Percentiles rank a stretch among this genome's conserved stretches.
These are phyloP conservation scores for Xylaria sp. DNA, from an alignment of 2,329 filamentous ascomycete genomes.

Conservation along the genomic window DNA sequence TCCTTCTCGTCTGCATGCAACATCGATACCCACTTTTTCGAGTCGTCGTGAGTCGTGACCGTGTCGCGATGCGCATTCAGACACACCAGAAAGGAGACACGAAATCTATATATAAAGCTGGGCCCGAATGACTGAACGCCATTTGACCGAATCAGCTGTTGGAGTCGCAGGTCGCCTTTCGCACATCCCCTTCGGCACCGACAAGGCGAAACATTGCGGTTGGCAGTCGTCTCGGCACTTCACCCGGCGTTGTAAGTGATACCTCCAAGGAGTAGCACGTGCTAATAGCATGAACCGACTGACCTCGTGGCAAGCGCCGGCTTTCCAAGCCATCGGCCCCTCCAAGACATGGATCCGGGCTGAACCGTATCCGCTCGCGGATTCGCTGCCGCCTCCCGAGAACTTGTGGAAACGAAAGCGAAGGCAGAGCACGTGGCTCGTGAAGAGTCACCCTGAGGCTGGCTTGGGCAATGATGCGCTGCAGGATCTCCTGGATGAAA, in stretches of 20 bases:
- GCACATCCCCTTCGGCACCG: slow-evolving; percentile 24
- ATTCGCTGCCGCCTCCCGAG: slow-evolving; percentile 1
- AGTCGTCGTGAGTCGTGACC: slow-evolving; percentile 3
- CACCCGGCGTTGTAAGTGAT: slow-evolving; percentile 23
- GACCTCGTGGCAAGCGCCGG: slow-evolving; percentile 25
- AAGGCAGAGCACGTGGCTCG: slow-evolving; percentile 42
- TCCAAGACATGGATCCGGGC: slow-evolving; percentile 25
- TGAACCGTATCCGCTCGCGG: slow-evolving; percentile 4
- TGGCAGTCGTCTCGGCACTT: slow-evolving; percentile 29
- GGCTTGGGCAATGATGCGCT: slow-evolving; percentile 30
- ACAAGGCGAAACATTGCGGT: slow-evolving; percentile 28
- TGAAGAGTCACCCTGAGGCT: slow-evolving; percentile 47
- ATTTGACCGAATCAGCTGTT: slow-evolving; percentile 28
- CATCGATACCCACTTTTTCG: background rate
- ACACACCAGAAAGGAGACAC: slow-evolving; percentile 20
- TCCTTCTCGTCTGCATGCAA: background rate
- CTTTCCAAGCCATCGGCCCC: slow-evolving; percentile 26
- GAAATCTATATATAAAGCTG: slow-evolving; percentile 23
- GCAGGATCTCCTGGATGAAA: slow-evolving; percentile 23
- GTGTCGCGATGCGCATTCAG: slow-evolving; percentile 28
- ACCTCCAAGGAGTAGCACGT: background rate
- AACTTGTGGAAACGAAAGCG: slow-evolving; percentile 24
- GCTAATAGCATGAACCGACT: slow-evolving; percentile 5
- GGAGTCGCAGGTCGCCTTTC: slow-evolving; percentile 32
- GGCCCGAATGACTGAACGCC: slow-evolving; percentile 32